Evolutionary conservation across 2,329 filamentous ascomycete genomes (phyloP).

Genomic region (Fusarium burgessii): DNA sequence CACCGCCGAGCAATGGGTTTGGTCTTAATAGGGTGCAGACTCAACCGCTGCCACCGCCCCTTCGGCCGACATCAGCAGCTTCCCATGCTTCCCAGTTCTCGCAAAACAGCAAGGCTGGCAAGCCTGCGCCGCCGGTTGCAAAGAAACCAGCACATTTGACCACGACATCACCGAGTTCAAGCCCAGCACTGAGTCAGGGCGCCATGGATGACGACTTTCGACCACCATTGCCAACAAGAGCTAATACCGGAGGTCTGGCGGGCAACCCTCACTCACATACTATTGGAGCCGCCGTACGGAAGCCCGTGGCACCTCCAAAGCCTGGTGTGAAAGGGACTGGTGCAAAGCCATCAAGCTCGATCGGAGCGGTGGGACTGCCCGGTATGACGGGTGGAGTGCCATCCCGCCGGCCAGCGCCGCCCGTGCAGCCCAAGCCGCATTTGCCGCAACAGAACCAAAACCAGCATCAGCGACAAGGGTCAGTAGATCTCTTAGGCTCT

Average conservation of each 20-base stretch:
- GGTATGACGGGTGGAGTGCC: conserved; percentile 37
- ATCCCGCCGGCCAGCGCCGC: conserved; percentile 38
- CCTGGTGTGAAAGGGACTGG: conserved; percentile 38
- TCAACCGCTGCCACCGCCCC: conserved; percentile 46
- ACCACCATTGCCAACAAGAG: conserved; percentile 43
- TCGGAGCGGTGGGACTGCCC: conserved; percentile 35
- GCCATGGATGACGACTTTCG: conserved; percentile 44
- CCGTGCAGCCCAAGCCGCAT: conserved; percentile 33
- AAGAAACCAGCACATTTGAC: conserved; percentile 71
- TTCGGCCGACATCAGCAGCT: conserved; percentile 52
- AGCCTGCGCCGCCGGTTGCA: conserved; percentile 68
- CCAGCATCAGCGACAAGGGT: conserved; percentile 47
- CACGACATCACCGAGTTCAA: conserved; percentile 45
- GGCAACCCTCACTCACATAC: conserved; percentile 24
- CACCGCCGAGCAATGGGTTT: conserved; percentile 23
- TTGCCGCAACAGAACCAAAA: conserved; percentile 42
- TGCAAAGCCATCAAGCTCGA: conserved; percentile 28
- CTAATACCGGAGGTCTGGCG: conserved; percentile 34
- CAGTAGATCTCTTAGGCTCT: conserved; percentile 60
- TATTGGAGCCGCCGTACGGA: conserved; percentile 33
- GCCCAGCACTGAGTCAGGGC: conserved; percentile 36
- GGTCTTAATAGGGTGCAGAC: conserved; percentile 43
- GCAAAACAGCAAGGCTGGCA: conserved; percentile 50
- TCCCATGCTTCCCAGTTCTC: conserved; percentile 52
- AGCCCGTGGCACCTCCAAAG: conserved; percentile 44